phyloP scores from a whole-genome alignment of 2,329 filamentous ascomycete genomes.

The Phialocephala subalpina region DNA sequence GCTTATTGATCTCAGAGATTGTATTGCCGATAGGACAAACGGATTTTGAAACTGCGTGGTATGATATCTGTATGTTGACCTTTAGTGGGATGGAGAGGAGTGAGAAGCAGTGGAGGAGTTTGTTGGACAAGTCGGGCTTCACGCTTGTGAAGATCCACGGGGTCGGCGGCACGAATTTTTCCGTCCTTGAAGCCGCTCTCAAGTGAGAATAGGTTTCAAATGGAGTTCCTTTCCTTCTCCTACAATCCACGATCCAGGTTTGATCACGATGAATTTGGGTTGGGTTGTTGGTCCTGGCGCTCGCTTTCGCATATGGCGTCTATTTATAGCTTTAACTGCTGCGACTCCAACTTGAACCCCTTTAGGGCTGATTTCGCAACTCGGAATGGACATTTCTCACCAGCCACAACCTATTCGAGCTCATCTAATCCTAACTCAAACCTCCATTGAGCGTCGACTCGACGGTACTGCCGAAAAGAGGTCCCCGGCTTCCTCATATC shows the following conservation, averaged over 20 bases:
- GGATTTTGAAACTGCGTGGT: slow-evolving; percentile 12
- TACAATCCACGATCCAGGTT: too few species aligned
- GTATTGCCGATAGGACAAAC: slow-evolving; percentile 29
- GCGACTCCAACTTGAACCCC: background rate
- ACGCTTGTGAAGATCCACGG: slow-evolving; percentile 1
- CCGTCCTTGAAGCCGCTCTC: slow-evolving; percentile 13
- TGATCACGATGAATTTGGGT: too few species aligned
- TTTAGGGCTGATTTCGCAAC: background rate
- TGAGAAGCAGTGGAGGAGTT: slow-evolving; percentile 10
- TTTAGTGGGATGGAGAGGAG: slow-evolving; percentile 13
- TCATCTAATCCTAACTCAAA: too few species aligned
- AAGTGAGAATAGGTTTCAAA: slow-evolving; percentile 2
- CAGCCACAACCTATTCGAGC: too few species aligned
- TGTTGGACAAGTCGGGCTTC: slow-evolving; percentile 10
- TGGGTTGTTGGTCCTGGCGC: too few species aligned
- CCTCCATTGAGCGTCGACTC: too few species aligned
- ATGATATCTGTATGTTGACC: slow-evolving; percentile 13
- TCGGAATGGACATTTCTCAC: too few species aligned
- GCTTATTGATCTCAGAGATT: slow-evolving; percentile 40
- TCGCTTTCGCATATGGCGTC: background rate
- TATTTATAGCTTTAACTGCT: background rate
- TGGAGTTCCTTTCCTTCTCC: too few species aligned
- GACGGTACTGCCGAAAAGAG: too few species aligned
- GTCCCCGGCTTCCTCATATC: background rate
- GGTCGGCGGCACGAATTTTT: background rate